Conservation (phyloP, 441 rosid species). For the Isatis lusitanica region DNA sequence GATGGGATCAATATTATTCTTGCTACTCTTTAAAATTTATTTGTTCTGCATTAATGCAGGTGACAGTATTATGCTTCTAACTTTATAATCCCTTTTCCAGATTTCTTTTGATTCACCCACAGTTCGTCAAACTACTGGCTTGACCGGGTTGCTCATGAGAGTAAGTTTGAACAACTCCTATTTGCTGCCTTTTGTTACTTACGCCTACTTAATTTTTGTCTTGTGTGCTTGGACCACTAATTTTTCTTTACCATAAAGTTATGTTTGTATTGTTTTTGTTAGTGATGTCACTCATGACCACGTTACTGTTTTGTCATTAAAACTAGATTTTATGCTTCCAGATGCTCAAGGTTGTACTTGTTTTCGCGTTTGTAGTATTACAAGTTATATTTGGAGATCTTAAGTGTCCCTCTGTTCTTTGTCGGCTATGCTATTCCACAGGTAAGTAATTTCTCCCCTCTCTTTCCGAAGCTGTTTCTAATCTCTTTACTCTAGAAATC, state of each 20-base stretch:
- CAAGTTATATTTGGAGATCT: constrained; percentile 60
- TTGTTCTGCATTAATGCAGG: constrained; percentile 5
- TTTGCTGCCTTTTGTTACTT: constrained; percentile 8
- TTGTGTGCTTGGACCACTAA: background rate
- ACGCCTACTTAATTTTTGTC: constrained; percentile 13
- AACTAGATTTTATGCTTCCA: background rate
- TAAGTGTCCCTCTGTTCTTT: constrained; percentile 60
- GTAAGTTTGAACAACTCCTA: constrained; percentile 47
- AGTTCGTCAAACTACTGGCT: constrained; percentile 44
- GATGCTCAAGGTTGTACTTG: constrained; percentile 18
- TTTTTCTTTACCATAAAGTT: constrained; percentile 11
- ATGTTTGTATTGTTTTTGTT: background rate
- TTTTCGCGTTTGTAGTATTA: constrained; percentile 57
- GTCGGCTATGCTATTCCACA: constrained; percentile 71
- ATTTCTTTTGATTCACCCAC: constrained; percentile 55
- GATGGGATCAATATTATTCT: background rate
- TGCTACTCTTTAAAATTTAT: background rate
- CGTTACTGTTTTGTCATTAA: background rate
- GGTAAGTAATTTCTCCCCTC: constrained; percentile 41
- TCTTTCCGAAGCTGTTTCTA: background rate
- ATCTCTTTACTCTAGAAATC: background rate
- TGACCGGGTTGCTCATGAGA: constrained; percentile 54
- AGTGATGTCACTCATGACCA: constrained; percentile 5
- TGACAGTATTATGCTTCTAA: constrained; percentile 15
- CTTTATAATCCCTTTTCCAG: constrained; percentile 39